phyloP scores from a whole-genome alignment of 495 filamentous ascomycete species.

The Podospora pseudocomata region DNA sequence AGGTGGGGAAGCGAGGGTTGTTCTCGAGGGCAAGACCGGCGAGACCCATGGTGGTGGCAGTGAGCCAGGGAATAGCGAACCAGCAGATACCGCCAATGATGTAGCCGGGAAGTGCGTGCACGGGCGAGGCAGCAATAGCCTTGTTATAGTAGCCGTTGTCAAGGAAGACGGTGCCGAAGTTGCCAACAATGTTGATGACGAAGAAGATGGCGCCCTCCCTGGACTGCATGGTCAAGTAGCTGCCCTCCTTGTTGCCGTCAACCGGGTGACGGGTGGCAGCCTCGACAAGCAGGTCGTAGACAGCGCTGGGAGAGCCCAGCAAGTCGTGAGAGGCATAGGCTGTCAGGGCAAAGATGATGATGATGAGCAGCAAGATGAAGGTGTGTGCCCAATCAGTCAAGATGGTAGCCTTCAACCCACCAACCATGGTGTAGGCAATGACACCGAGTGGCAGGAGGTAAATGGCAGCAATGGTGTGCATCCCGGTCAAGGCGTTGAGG shows the following conservation, averaged over 20 bases:
- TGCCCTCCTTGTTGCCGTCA: conserved; percentile 77
- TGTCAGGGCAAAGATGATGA: conserved; percentile 86
- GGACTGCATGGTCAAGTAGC: conserved; percentile 86
- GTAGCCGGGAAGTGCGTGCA: conserved; percentile 89
- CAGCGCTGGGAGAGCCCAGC: conserved; percentile 75
- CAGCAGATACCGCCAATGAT: conserved; percentile 85
- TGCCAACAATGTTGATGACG: conserved; percentile 79
- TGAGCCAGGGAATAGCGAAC: conserved; percentile 96
- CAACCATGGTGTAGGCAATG: conserved; percentile 65
- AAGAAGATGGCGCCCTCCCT: conserved; percentile 91
- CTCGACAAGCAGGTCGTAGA: conserved; percentile 75
- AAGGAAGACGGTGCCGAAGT: conserved; percentile 76
- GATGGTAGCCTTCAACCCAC: conserved; percentile 50
- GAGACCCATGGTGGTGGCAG: conserved; percentile 91
- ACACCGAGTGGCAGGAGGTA: conserved; percentile 87
- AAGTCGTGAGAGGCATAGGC: conserved; percentile 71
- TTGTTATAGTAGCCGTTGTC: conserved; percentile 92
- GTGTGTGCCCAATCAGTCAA: conserved; percentile 67
- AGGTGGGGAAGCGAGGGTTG: conserved; percentile 69
- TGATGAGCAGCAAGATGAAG: conserved; percentile 80
- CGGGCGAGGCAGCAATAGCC: conserved; percentile 85
- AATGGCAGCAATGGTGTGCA: conserved; percentile 83
- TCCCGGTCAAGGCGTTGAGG: conserved; percentile 77
- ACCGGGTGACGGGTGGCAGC: conserved; percentile 74
- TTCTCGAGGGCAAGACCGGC: conserved; percentile 78